phyloP scores from a whole-genome alignment of 1,284 basidiomycete genomes.

The Papiliotrema laurentii region DNA sequence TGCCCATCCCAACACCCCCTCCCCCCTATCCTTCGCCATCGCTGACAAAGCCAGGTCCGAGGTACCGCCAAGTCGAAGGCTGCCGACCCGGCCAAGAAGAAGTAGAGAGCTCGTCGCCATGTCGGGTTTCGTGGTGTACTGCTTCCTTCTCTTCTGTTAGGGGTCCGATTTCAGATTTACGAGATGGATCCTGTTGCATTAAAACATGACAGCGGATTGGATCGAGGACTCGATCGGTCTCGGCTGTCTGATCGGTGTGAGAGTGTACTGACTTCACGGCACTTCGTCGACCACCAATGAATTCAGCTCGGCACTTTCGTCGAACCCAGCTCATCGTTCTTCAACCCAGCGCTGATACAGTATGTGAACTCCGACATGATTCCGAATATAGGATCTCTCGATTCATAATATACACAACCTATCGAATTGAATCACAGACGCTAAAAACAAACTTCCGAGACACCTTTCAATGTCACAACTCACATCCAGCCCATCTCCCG shows the following conservation, averaged over 20 bases:
- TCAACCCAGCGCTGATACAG: too few relatives aligned
- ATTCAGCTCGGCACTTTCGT: too few relatives aligned
- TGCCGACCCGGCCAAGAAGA: constrained; percentile 58
- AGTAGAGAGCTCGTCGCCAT: constrained; percentile 27
- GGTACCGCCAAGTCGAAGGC: constrained; percentile 92
- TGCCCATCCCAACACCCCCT: constrained; percentile 12
- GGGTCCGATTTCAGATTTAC: neutral
- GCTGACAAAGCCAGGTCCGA: constrained; percentile 59
- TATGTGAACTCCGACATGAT: too few relatives aligned
- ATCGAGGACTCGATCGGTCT: too few relatives aligned
- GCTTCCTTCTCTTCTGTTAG: neutral
- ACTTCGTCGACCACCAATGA: too few relatives aligned
- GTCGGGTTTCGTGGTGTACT: neutral
- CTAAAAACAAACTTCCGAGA: neutral
- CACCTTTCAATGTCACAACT: neutral
- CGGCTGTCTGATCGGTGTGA: too few relatives aligned
- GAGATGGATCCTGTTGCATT: neutral
- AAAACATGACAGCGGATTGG: neutral
- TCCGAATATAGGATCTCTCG: neutral
- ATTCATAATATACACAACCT: neutral
- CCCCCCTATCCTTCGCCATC: neutral
- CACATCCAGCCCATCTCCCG: constrained; percentile 5
- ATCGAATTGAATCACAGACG: neutral
- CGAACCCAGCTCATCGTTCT: too few relatives aligned
- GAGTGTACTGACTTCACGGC: too few relatives aligned